Percentiles rank a stretch among this genome's conserved stretches.
Evolutionary conservation across 495 filamentous ascomycete species (phyloP).

Genomic region (Tirmania nivea): DNA sequence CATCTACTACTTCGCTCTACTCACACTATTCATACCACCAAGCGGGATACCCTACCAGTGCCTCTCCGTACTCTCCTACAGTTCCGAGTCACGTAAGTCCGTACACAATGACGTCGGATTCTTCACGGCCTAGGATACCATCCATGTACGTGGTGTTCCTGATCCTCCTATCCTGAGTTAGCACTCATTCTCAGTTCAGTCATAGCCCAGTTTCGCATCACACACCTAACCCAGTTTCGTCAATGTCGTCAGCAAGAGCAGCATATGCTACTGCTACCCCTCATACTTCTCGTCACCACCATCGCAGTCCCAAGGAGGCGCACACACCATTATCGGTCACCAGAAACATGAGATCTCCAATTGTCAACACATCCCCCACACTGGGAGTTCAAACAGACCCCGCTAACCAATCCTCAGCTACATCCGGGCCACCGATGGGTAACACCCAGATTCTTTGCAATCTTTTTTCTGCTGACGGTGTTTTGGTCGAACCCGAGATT

Average conservation of each 20-base stretch:
- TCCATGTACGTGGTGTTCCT: conserved; percentile 14
- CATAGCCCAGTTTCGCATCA: conserved; percentile 9
- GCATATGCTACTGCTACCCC: conserved; percentile 17
- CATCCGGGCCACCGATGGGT: conserved; percentile 14
- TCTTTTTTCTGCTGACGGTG: conserved; percentile 37
- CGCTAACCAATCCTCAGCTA: conserved; percentile 13
- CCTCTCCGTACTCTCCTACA: conserved; percentile 10
- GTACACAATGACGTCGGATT: conserved; percentile 7
- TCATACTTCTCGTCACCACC: conserved; percentile 15
- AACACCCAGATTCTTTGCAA: conserved; percentile 33
- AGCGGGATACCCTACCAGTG: conserved; percentile 15
- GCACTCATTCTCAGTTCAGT: conserved; percentile 4
- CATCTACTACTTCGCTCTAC: conserved; percentile 12
- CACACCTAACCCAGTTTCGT: conserved; percentile 18
- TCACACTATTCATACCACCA: conserved; percentile 2
- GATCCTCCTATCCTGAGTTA: neutral
- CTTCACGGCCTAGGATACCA: conserved; percentile 16
- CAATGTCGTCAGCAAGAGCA: conserved; percentile 12
- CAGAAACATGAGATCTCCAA: conserved; percentile 11
- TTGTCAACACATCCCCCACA: conserved; percentile 14
- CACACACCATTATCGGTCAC: conserved; percentile 15
- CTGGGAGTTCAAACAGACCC: conserved; percentile 3
- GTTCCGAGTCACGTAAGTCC: conserved; percentile 3
- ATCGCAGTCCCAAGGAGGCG: conserved; percentile 6
- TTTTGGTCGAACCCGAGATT: conserved; percentile 48